phyloP scores from a whole-genome alignment of 2,329 filamentous ascomycete species.

The Pezicula neosporulosa region DNA sequence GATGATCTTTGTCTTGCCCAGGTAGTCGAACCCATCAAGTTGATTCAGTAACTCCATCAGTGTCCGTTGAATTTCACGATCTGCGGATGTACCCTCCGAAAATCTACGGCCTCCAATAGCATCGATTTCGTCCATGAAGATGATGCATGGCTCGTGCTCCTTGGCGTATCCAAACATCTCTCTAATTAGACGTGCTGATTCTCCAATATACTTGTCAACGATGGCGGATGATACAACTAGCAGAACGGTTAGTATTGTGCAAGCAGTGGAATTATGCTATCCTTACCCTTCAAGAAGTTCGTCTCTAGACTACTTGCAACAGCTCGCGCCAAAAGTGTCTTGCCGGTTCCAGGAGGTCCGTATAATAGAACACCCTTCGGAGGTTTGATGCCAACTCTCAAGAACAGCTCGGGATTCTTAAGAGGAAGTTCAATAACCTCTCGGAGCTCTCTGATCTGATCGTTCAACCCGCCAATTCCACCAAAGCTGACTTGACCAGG shows the following conservation, averaged over 20 bases:
- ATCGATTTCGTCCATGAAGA: conserved; percentile 99
- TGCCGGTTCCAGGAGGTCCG: conserved; percentile 93
- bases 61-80: conserved; percentile 96
- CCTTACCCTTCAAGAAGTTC: conserved; percentile 91
- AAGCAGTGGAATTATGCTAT: conserved; percentile 5
- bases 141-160: conserved; percentile 98
- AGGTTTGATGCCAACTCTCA: conserved; percentile 96
- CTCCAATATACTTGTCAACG: conserved; percentile 99
- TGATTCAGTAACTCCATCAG: conserved; percentile 99
- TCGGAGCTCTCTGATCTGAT: conserved; percentile 94
- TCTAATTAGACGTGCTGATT: conserved; percentile 92
- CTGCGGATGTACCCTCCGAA: conserved; percentile 94
- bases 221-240: conserved; percentile 96
- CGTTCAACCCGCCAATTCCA: conserved; percentile 95
- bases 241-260: conserved; percentile 11
- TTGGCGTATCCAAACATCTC: conserved; percentile 99
- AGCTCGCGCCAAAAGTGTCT: conserved; percentile 89
- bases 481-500: conserved; percentile 97
- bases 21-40: conserved; percentile 97
- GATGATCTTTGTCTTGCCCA: conserved; percentile 99
- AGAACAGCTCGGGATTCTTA: conserved; percentile 97
- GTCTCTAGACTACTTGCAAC: conserved; percentile 96
- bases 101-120: conserved; percentile 96
- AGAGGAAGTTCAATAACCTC: conserved; percentile 97
- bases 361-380: conserved; percentile 97